These are phyloP conservation scores for Acanthamoeba rhysodes DNA, from an alignment of 208 protist genomes.

Conservation along the genomic window DNA sequence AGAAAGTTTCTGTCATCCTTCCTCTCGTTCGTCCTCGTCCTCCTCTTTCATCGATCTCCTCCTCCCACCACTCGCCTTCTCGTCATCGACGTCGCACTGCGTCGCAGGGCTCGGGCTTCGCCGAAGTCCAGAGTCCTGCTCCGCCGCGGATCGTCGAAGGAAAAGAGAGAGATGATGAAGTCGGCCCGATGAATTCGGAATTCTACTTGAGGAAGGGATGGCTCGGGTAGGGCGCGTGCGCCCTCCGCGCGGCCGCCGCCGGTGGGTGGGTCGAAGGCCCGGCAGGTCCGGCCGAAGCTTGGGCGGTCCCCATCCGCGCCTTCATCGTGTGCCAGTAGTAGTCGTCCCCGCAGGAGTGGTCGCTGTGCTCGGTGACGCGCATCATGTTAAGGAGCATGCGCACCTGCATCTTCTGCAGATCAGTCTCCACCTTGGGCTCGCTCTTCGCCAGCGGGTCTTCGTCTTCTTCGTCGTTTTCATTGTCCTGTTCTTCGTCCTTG, in stretches of 20 bases:
- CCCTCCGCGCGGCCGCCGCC: slow-evolving; percentile 17
- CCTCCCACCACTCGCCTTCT: not conserved
- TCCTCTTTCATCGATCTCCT: not conserved
- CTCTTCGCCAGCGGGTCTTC: not conserved
- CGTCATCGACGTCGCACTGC: not conserved
- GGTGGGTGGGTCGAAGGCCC: slow-evolving; percentile 9
- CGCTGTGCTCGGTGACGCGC: not conserved
- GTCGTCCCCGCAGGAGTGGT: too few relatives aligned
- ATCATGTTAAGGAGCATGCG: not conserved
- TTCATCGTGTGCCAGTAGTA: slow-evolving; percentile 15
- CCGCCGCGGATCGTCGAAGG: not conserved
- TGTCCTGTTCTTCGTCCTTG: not conserved
- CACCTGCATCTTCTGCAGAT: not conserved
- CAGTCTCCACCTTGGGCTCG: not conserved
- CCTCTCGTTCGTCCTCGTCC: not conserved
- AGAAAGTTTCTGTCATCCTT: slow-evolving; percentile 22
- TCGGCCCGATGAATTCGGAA: not conserved
- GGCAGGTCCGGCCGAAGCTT: not conserved
- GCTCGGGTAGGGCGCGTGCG: slow-evolving; percentile 48
- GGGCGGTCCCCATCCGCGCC: not conserved
- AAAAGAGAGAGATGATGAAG: not conserved
- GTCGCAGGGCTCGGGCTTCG: not conserved
- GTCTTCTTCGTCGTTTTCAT: not conserved
- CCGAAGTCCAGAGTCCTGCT: slow-evolving; percentile 1
- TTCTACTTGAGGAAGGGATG: slow-evolving; percentile 54